These are phyloP conservation scores for Hypomyces perniciosus DNA, from an alignment of 2,329 filamentous ascomycete genomes.

Conservation along the genomic window DNA sequence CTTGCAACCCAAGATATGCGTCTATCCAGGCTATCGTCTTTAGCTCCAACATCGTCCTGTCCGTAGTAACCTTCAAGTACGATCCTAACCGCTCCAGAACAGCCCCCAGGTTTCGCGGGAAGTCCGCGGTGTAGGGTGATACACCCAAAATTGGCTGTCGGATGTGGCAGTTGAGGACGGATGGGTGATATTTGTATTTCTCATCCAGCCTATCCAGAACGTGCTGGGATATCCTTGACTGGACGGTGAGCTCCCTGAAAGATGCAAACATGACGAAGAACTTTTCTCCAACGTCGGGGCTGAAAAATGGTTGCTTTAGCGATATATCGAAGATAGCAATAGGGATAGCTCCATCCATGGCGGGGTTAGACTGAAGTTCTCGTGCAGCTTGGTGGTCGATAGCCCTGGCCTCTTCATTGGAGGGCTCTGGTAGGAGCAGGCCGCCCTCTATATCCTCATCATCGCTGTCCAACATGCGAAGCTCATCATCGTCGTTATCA, in stretches of 20 bases:
- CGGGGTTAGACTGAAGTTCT: conserved; percentile 67
- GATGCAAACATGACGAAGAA: conserved; percentile 76
- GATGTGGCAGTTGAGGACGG: conserved; percentile 65
- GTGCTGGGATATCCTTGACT: conserved; percentile 63
- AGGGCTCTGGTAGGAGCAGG: conserved; percentile 40
- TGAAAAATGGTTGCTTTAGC: conserved; percentile 68
- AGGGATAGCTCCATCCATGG: conserved; percentile 87
- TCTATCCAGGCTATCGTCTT: conserved; percentile 52
- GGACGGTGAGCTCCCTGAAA: conserved; percentile 62
- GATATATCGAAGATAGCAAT: conserved; percentile 86
- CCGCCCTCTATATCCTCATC: conserved; percentile 40
- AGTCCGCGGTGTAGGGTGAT: conserved; percentile 57
- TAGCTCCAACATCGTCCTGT: conserved; percentile 39
- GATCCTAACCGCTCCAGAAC: conserved; percentile 58
- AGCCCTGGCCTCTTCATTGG: conserved; percentile 35
- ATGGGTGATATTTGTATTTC: conserved; percentile 52
- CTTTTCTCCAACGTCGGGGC: conserved; percentile 57
- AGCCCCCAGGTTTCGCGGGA: conserved; percentile 64
- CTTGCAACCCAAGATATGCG: conserved; percentile 40
- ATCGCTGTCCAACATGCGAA: conserved; percentile 38
- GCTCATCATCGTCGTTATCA: conserved; percentile 44
- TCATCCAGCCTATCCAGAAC: conserved; percentile 61
- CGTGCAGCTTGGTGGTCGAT: conserved; percentile 40
- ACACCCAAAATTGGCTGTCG: conserved; percentile 64
- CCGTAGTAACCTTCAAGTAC: conserved; percentile 38